A percentile compares a stretch with the other conserved stretches of the same genome.
Evolutionary conservation across 495 filamentous ascomycete genomes (phyloP).

Genomic region (Lineolata rhizophorae): DNA sequence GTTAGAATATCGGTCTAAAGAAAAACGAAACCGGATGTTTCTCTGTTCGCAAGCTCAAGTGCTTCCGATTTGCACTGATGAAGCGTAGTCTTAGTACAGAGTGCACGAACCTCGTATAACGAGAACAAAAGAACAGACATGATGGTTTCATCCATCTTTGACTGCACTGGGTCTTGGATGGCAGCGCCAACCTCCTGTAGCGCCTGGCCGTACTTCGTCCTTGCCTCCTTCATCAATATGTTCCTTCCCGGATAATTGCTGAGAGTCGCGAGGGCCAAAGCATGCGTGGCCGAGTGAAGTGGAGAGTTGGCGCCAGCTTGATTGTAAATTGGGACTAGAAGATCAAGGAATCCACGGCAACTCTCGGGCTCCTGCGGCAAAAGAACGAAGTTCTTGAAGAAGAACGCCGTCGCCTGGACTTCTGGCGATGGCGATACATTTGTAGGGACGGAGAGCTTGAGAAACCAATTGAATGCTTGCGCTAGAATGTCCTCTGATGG

Average conservation of each 20-base stretch:
- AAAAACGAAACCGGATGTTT: too few species aligned
- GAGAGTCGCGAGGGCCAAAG: constrained; percentile 11
- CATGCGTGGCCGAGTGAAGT: constrained; percentile 14
- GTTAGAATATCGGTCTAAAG: too few species aligned
- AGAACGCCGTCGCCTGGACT: constrained; percentile 13
- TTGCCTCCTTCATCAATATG: constrained; percentile 9
- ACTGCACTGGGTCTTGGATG: constrained; percentile 8
- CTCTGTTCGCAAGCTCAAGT: too few species aligned
- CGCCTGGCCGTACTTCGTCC: constrained; percentile 11
- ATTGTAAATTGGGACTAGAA: constrained; percentile 13
- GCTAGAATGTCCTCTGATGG: too few species aligned
- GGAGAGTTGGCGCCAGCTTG: constrained; percentile 8
- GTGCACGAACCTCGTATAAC: constrained; percentile 14
- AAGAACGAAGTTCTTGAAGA: constrained; percentile 15
- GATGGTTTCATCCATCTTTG: constrained; percentile 12
- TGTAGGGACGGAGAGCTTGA: too few species aligned
- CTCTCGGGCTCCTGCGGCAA: constrained; percentile 12
- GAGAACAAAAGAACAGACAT: constrained; percentile 13
- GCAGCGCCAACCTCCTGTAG: constrained; percentile 9
- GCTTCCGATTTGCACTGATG: too few species aligned
- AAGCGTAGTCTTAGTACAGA: too few species aligned
- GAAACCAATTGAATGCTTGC: too few species aligned
- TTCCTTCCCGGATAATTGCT: constrained; percentile 12
- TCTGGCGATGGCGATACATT: too few species aligned
- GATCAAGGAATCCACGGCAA: constrained; percentile 12